phyloP scores from a whole-genome alignment of 148 eudicot species.

The Camellia lanceoleosa region DNA sequence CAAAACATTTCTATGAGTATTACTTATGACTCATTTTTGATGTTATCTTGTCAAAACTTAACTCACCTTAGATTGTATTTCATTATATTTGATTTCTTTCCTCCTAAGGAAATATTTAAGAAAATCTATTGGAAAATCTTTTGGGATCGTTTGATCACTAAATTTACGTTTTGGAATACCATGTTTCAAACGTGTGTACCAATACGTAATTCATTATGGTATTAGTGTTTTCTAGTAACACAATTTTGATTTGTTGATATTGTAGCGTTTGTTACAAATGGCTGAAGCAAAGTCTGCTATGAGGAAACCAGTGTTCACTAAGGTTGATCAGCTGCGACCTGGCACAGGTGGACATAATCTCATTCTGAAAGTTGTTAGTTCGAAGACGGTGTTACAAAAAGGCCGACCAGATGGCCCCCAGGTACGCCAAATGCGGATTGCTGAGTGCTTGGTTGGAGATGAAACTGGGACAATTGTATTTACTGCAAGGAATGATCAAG shows the following conservation, averaged over 20 bases:
- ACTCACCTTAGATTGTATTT: too few relatives aligned
- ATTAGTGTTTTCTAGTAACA: too few relatives aligned
- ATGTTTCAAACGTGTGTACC: too few relatives aligned
- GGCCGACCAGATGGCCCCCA: constrained; percentile 45
- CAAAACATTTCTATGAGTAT: too few relatives aligned
- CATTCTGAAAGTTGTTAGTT: constrained; percentile 51
- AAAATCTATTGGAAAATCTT: too few relatives aligned
- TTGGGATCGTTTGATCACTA: too few relatives aligned
- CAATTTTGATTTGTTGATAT: neutral
- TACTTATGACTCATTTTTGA: too few relatives aligned
- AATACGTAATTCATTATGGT: too few relatives aligned
- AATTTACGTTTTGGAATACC: too few relatives aligned
- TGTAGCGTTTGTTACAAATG: constrained; percentile 6
- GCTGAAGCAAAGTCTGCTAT: constrained; percentile 30
- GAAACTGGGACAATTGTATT: constrained; percentile 63
- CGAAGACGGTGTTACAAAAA: constrained; percentile 44
- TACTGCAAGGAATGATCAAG: constrained; percentile 69
- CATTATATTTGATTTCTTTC: too few relatives aligned
- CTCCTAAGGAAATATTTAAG: too few relatives aligned
- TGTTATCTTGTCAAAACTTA: too few relatives aligned
- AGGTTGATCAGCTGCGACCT: constrained; percentile 55
- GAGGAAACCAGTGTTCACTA: constrained; percentile 62
- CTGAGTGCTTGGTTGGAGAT: constrained; percentile 65
- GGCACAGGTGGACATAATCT: constrained; percentile 54
- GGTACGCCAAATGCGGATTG: constrained; percentile 38